Evolutionary conservation across 202 grass and related monocot genomes (phyloP).

Genomic region (Setaria italica): DNA sequence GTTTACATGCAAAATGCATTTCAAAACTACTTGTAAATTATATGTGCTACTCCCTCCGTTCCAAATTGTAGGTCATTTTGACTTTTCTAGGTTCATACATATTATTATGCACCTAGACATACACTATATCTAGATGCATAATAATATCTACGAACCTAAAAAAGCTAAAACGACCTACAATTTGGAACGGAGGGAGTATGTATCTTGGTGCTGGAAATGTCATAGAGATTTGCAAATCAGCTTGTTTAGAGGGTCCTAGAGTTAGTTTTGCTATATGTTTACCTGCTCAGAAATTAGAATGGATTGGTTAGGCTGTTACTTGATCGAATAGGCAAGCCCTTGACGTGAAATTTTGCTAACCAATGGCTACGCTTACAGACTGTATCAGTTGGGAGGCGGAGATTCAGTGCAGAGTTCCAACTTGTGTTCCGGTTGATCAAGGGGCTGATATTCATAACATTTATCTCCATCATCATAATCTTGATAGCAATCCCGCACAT

Average conservation of each 20-base stretch:
- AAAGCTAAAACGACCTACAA: too few species aligned
- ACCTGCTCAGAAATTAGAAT: background rate
- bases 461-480: conserved; percentile 81
- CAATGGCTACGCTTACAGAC: conserved; percentile 48
- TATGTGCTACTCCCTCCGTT: background rate
- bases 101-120: too few species aligned
- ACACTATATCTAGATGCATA: too few species aligned
- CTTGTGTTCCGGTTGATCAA: conserved; percentile 94
- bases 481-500: conserved; percentile 78
- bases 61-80: too few species aligned
- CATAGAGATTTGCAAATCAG: background rate
- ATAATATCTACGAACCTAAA: too few species aligned
- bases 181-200: too few species aligned
- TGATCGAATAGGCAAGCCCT: background rate
- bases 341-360: background rate
- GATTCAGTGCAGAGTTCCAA: conserved; percentile 91
- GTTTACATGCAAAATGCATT: background rate
- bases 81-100: too few species aligned
- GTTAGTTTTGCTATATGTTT: background rate
- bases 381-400: conserved; percentile 71
- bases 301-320: background rate
- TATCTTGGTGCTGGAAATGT: background rate
- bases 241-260: conserved; percentile 9
- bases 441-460: conserved; percentile 81
- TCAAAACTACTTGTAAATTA: background rate